Percentiles rank a stretch among this genome's conserved stretches.
Conservation (phyloP, 2,329 filamentous ascomycete genomes). For the Botrytis hyacinthi region DNA sequence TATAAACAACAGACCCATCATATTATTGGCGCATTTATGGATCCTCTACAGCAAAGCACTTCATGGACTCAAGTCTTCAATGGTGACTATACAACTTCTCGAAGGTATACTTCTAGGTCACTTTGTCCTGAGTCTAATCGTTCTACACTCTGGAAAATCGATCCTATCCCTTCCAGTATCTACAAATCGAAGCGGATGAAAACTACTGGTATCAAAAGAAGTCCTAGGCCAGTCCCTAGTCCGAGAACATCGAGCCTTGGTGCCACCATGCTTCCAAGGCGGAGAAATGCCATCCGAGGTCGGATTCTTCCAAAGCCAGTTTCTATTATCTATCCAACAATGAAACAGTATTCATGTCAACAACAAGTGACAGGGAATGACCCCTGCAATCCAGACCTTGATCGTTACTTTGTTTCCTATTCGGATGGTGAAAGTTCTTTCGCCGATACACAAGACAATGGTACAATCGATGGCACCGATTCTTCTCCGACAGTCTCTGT, state of each 20-base stretch:
- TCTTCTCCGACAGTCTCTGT: background rate
- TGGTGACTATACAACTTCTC: background rate
- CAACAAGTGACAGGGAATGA: background rate
- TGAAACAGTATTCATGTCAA: slow-evolving; percentile 1
- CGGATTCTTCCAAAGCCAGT: slow-evolving; percentile 4
- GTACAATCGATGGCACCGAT: background rate
- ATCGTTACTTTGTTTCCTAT: background rate
- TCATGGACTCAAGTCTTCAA: background rate
- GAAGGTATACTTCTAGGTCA: slow-evolving; percentile 1
- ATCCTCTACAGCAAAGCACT: background rate
- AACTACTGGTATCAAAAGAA: background rate
- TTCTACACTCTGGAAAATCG: slow-evolving; percentile 3
- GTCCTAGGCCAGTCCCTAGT: background rate
- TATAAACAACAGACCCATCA: background rate
- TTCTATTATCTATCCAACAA: background rate
- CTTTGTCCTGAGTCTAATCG: background rate
- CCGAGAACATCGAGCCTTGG: slow-evolving; percentile 11
- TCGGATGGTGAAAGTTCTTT: background rate
- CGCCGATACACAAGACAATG: background rate
- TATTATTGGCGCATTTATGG: background rate
- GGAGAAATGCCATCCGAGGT: slow-evolving; percentile 14
- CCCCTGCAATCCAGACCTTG: background rate
- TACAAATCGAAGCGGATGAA: slow-evolving; percentile 1
- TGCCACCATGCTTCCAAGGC: background rate
- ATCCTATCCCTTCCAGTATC: slow-evolving; percentile 5